A percentile compares a stretch with the other conserved stretches of the same genome.
These are phyloP conservation scores for Leccinum griseonigrum DNA, from an alignment of 1,284 basidiomycete species.

Conservation along the genomic window DNA sequence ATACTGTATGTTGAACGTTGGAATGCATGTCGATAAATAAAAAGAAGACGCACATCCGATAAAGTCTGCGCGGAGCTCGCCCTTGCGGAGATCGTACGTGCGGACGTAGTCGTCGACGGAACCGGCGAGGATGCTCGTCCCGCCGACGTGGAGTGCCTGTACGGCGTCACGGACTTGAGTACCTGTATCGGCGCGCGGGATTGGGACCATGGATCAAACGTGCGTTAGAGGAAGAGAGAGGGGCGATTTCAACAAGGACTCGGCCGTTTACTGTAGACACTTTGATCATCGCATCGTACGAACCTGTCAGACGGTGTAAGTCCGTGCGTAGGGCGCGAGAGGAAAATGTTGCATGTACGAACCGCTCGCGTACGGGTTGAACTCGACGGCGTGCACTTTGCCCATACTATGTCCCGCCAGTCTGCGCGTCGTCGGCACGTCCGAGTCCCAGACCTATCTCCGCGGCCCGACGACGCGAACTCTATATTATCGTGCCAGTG, in stretches of 20 bases:
- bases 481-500: conserved; percentile 79
- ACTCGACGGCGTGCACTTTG: conserved; percentile 88
- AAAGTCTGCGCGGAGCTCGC: conserved; percentile 84
- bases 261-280: conserved; percentile 63
- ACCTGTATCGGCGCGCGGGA: conserved; percentile 85
- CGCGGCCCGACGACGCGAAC: conserved; percentile 86
- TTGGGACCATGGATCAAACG: conserved; percentile 54
- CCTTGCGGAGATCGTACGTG: conserved; percentile 92
- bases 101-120: conserved; percentile 91
- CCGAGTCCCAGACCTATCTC: conserved; percentile 95
- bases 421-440: conserved; percentile 79
- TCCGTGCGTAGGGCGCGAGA: too few relatives aligned
- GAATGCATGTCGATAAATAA: neutral
- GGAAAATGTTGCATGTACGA: neutral
- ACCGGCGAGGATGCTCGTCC: conserved; percentile 72
- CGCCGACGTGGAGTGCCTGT: conserved; percentile 69
- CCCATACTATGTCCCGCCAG: conserved; percentile 81
- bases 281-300: conserved; percentile 84
- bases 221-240: neutral
- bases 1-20: too few relatives aligned
- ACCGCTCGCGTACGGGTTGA: conserved; percentile 88
- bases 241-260: neutral
- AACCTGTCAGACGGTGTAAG: too few relatives aligned
- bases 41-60: conserved; percentile 64
- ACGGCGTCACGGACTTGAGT: conserved; percentile 87